Evolutionary conservation across 2,329 filamentous ascomycete genomes (phyloP).

Genomic region (Beauveria caledonica): DNA sequence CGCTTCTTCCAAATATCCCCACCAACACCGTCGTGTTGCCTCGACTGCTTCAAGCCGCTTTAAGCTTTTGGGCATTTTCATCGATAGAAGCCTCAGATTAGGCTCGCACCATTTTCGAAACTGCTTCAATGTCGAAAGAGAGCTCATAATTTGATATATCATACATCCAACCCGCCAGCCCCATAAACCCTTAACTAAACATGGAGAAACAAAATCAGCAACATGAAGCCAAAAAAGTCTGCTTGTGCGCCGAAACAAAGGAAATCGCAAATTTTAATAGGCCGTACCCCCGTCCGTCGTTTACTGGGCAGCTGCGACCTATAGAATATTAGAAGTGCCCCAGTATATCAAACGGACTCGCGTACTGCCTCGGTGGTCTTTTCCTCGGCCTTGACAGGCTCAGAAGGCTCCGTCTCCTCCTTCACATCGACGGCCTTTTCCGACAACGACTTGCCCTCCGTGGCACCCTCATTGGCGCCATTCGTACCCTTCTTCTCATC

Average conservation of each 20-base stretch:
- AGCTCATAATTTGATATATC: slow-evolving; percentile 10
- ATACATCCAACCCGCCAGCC: slow-evolving; percentile 10
- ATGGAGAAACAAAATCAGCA: not conserved
- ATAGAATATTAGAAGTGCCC: slow-evolving; percentile 9
- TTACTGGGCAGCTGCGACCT: slow-evolving; percentile 15
- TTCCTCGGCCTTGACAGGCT: slow-evolving; percentile 18
- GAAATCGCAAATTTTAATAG: not conserved
- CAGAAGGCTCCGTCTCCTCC: slow-evolving; percentile 18
- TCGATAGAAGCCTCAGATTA: not conserved
- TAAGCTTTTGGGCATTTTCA: not conserved
- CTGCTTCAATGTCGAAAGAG: slow-evolving; percentile 2
- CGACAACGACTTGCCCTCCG: slow-evolving; percentile 24
- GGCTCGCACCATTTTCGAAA: not conserved
- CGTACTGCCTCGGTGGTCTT: slow-evolving; percentile 21
- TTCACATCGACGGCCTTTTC: slow-evolving; percentile 31
- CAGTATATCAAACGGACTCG: slow-evolving; percentile 19
- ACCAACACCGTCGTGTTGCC: not conserved
- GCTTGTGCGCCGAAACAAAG: slow-evolving; percentile 8
- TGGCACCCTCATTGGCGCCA: slow-evolving; percentile 30
- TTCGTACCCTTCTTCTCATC: slow-evolving; percentile 37
- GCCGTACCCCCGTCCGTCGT: not conserved
- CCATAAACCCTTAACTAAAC: slow-evolving; percentile 1
- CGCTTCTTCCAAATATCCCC: not conserved
- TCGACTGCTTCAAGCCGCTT: not conserved
- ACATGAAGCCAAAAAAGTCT: slow-evolving; percentile 2